phyloP scores from a whole-genome alignment of 2,329 filamentous ascomycete species.

The Colletotrichum sp. region DNA sequence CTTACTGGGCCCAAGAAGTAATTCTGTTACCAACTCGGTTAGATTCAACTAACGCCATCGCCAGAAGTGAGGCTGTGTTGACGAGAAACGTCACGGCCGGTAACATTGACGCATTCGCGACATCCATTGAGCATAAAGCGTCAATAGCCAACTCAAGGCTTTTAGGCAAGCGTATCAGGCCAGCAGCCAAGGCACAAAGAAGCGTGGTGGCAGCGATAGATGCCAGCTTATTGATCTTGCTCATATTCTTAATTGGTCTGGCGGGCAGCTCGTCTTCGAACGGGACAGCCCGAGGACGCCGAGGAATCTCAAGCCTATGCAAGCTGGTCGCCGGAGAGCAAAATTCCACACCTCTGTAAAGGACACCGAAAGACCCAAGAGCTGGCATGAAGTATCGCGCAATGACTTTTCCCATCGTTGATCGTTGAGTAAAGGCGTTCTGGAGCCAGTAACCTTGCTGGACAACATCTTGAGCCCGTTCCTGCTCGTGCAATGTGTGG shows the following conservation, averaged over 20 bases:
- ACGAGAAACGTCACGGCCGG: not conserved
- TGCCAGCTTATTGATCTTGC: not conserved
- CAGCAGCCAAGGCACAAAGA: not conserved
- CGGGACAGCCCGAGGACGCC: not conserved
- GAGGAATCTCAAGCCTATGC: not conserved
- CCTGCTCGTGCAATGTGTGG: not conserved
- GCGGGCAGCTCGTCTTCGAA: constrained; percentile 1
- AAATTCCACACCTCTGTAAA: not conserved
- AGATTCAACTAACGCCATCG: not conserved
- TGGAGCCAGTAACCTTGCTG: not conserved
- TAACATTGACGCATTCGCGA: not conserved
- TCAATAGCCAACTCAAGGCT: not conserved
- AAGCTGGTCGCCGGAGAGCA: not conserved
- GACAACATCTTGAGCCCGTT: not conserved
- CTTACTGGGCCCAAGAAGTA: not conserved
- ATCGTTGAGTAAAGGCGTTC: not conserved
- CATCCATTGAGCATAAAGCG: rapidly evolving
- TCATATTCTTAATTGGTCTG: not conserved
- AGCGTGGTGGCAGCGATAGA: not conserved
- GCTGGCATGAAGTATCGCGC: not conserved
- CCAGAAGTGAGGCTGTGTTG: not conserved
- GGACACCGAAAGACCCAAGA: not conserved
- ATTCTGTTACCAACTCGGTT: not conserved
- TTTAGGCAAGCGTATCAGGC: not conserved
- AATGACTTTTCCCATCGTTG: not conserved